These are phyloP conservation scores for Bombardia bombarda DNA, from an alignment of 495 filamentous ascomycete genomes.

Conservation along the genomic window DNA sequence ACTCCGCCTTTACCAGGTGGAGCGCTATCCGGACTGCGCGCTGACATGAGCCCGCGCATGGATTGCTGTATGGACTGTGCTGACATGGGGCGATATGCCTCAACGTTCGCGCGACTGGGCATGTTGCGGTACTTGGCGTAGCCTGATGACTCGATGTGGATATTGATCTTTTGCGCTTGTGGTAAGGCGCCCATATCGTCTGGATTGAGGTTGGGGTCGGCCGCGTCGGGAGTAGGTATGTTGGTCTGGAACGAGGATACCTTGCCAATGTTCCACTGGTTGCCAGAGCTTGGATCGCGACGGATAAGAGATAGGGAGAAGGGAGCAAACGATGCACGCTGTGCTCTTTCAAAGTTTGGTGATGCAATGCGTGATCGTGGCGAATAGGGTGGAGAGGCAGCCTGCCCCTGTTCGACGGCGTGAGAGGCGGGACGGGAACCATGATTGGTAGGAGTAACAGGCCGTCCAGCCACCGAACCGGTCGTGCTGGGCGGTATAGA, in stretches of 20 bases:
- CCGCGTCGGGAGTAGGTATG: slow-evolving; percentile 21
- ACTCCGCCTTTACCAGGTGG: too few species aligned
- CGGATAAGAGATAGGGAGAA: slow-evolving; percentile 81
- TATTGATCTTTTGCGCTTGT: slow-evolving; percentile 31
- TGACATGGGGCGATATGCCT: slow-evolving; percentile 23
- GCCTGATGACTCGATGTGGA: slow-evolving; percentile 38
- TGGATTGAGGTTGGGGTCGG: slow-evolving; percentile 19
- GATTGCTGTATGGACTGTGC: slow-evolving; percentile 17
- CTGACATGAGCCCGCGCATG: slow-evolving; percentile 5
- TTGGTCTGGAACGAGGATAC: slow-evolving; percentile 47
- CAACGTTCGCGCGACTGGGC: slow-evolving; percentile 27
- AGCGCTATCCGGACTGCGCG: background rate
- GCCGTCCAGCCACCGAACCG: too few species aligned
- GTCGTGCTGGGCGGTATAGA: background rate
- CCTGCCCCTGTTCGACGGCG: background rate
- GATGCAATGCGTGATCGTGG: too few species aligned
- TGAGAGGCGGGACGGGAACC: background rate
- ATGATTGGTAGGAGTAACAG: slow-evolving; percentile 8
- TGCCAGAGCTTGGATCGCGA: slow-evolving; percentile 68
- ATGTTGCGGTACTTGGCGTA: slow-evolving; percentile 43
- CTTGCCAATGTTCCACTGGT: slow-evolving; percentile 84
- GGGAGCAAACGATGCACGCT: slow-evolving; percentile 11
- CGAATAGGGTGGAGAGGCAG: slow-evolving; percentile 2
- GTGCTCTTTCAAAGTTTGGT: background rate
- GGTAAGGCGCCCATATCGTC: slow-evolving; percentile 46